Conservation (phyloP, 371 early-diverging fungal genomes). For the Mortierella sp. region DNA sequence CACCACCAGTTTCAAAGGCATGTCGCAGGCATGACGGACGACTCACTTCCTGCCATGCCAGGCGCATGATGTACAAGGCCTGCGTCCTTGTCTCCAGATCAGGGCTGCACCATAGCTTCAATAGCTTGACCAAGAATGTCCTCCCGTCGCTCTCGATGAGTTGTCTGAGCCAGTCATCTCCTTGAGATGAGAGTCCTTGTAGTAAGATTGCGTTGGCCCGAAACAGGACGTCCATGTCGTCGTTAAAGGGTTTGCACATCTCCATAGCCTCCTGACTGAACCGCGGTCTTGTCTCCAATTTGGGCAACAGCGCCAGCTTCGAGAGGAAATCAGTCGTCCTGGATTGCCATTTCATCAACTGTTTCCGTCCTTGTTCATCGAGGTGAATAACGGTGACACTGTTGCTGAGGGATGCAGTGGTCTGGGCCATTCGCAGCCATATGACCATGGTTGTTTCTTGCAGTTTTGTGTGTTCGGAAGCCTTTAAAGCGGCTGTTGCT, state of each 20-base stretch:
- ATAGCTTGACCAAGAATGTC: slow-evolving; percentile 24
- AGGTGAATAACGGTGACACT: background rate
- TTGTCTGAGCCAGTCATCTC: slow-evolving; percentile 16
- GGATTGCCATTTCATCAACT: slow-evolving; percentile 34
- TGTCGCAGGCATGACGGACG: slow-evolving; percentile 34
- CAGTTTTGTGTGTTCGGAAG: background rate
- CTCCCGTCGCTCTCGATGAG: slow-evolving; percentile 11
- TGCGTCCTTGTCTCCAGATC: slow-evolving; percentile 35
- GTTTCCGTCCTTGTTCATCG: background rate
- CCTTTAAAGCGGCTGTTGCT: slow-evolving; percentile 13
- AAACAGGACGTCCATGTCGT: slow-evolving; percentile 33
- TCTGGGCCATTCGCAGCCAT: slow-evolving; percentile 31
- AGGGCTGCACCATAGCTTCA: slow-evolving; percentile 44
- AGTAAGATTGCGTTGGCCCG: slow-evolving; percentile 24
- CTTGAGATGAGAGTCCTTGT: slow-evolving; percentile 20
- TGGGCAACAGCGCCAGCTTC: slow-evolving; percentile 31
- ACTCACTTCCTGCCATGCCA: slow-evolving; percentile 39
- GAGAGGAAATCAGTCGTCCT: slow-evolving; percentile 16
- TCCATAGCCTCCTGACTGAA: slow-evolving; percentile 16
- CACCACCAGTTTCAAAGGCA: slow-evolving; percentile 39
- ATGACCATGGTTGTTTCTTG: slow-evolving; percentile 13
- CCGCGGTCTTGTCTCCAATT: slow-evolving; percentile 24
- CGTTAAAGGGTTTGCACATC: slow-evolving; percentile 29
- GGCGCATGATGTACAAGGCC: slow-evolving; percentile 37
- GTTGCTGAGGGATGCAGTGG: slow-evolving; percentile 1